Conservation (phyloP, 257 asterid species). For the Buddleja alternifolia region DNA sequence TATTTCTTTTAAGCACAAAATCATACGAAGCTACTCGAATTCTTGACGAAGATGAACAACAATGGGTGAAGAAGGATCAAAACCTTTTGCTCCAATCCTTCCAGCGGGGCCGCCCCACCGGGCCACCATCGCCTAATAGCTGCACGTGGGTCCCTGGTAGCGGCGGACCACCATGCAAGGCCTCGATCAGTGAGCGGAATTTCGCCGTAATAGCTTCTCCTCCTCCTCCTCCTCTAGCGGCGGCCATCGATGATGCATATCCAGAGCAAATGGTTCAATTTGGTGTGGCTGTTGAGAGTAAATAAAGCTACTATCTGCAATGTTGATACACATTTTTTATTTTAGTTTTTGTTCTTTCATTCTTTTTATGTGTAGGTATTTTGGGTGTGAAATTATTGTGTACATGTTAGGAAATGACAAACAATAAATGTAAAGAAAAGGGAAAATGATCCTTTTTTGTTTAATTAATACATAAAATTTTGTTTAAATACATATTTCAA, state of each 20-base stretch:
- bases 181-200: slow-evolving; percentile 33
- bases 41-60: slow-evolving; percentile 31
- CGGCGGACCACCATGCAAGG: slow-evolving; percentile 28
- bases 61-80: slow-evolving; percentile 12
- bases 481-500: neutral
- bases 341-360: slow-evolving; percentile 26
- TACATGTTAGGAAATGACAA: neutral
- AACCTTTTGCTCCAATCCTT: slow-evolving; percentile 38
- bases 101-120: slow-evolving; percentile 2
- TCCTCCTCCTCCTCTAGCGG: slow-evolving; percentile 35
- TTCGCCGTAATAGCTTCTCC: slow-evolving; percentile 32
- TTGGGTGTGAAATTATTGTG: neutral
- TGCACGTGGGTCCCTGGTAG: slow-evolving; percentile 25
- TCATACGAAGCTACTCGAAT: slow-evolving; percentile 39
- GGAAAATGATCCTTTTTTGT: neutral
- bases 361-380: neutral
- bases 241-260: slow-evolving; percentile 8
- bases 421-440: neutral
- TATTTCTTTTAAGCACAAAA: slow-evolving; percentile 14
- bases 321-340: neutral
- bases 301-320: slow-evolving; percentile 9
- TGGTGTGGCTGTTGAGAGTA: slow-evolving; percentile 29
- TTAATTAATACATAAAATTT: neutral
- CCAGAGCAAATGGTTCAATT: slow-evolving; percentile 20
- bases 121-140: slow-evolving; percentile 35